Evolutionary conservation across 2,329 filamentous ascomycete species (phyloP), one percentile per base, ranked within the genome.

Genomic region (Hymenoscyphus fraxineus): DNA sequence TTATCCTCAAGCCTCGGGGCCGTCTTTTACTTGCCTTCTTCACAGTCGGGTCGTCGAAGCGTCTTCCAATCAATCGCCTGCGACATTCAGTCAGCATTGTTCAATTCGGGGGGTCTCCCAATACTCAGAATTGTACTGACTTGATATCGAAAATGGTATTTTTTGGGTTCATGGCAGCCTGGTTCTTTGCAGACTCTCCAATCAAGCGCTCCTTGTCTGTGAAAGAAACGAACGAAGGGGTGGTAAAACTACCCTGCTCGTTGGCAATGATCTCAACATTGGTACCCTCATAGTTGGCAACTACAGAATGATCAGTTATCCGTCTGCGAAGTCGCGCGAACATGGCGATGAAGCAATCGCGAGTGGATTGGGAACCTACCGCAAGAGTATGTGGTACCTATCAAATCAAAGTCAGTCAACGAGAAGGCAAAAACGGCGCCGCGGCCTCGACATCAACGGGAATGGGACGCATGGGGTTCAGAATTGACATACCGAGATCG

Each of bases 101-200:
- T 27, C 35, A 22, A 31, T 19, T 22, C 19, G 39, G 39, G 39
- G 22, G 13, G 39, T 44, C 47, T 40, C 22, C 35, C 9, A 27
- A 40, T 35, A 66, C 44, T 51, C 44, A 27, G 44, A 51, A 22
- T 51, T n/a, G 22, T 27, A 82, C 90, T 83, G 81, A 95, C 93
- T 98, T 99, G 88, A 97, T 91, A 83, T 99, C 95, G 84, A 98
- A 99, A 82, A 99, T 87, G 75, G 95, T 99, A 86, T 98, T 98
- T 79, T 82, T 81, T 70, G 95, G 95, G 91, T 99, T 99, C 92
- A 98, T 97, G 77, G 95, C 94, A 78, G 94, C 95, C 88, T 97
- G 93, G 87, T 99, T 99, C 91, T 98, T 99, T 78, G 95, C 95
- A 68, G 95, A 94, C 87, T 98, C 95, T 85, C 95, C 95, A 78